Evolutionary conservation across 257 asterid species (phyloP), one percentile per base, ranked within the genome.

Genomic region (Salvia rosmarinus): DNA sequence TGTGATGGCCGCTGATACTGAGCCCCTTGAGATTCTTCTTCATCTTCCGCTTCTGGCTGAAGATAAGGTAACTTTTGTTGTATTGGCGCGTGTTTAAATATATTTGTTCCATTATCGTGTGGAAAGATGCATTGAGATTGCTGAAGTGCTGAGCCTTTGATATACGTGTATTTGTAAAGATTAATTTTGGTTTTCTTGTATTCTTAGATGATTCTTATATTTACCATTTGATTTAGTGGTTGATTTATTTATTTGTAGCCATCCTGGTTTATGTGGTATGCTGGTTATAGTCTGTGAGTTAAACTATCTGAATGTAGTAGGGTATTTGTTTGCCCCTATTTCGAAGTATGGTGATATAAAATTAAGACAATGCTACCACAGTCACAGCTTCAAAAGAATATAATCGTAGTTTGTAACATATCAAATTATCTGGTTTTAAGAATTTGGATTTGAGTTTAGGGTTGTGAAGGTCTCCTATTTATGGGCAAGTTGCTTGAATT

Each of bases 41-140:
- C 96, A 93, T 73, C 96, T 90, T 64, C 98, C 98, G 9, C 97
- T 93, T 46, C 94, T 93, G 11, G 96, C 97, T 23, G 98, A 93
- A 69, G 98, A 90, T 51, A 93, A 93, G 97, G 98, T 93, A 71
- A 40, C 2, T 13, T 5, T 40, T 40, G 62, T 9, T 35, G 30
- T 34, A 25, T 17, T 17, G 19, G 7, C 11, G n/a, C 19, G 10
- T 35, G 8, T 35, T 2, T 2, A 34, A 6, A 35, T 60, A 9
- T 60, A 16, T 4, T 32, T 56, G 68, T 47, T 32, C 16, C 4
- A 32, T 32, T 32, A 30, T 21, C 21, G 0, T 13, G 43, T 57
- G 7, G 10, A 9, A 25, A 35, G 16, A 28, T 32, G 10, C 3
- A 5, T 14, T 56, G 9, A 7, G 37, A 46, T 32, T 60, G 61